Evolutionary conservation across 2,329 filamentous ascomycete genomes (phyloP).

Genomic region (Xylaria sp.): DNA sequence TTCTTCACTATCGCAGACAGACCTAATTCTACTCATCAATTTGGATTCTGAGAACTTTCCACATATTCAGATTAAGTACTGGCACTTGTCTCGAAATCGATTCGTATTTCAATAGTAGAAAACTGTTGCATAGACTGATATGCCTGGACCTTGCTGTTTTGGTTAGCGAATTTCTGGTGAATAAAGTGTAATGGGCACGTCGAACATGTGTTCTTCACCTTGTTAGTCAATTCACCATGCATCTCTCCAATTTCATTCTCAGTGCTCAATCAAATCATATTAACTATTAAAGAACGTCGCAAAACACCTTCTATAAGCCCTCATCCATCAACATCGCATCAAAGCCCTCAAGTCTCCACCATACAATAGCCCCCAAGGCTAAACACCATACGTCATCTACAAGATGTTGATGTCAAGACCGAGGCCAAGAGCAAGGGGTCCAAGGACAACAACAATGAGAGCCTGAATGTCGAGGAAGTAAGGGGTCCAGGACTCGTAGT

Average conservation of each 20-base stretch:
- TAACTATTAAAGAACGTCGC: constrained; percentile 25
- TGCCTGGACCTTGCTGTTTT: too few relatives aligned
- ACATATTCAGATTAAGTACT: too few relatives aligned
- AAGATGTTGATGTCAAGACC: neutral
- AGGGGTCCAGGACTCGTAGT: constrained; percentile 9
- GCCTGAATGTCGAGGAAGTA: constrained; percentile 26
- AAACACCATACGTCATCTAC: constrained; percentile 24
- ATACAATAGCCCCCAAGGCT: neutral
- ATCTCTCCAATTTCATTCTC: neutral
- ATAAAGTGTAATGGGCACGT: too few relatives aligned
- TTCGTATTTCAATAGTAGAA: neutral
- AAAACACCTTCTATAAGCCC: constrained; percentile 1
- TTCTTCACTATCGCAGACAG: too few relatives aligned
- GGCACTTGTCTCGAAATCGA: neutral
- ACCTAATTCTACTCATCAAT: neutral
- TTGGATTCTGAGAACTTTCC: neutral
- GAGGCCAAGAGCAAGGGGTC: neutral
- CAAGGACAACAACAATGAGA: constrained; percentile 24
- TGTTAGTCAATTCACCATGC: too few relatives aligned
- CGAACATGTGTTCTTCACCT: too few relatives aligned
- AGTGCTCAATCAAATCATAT: constrained; percentile 17
- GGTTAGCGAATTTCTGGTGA: too few relatives aligned
- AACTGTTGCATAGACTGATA: neutral
- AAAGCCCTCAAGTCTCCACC: neutral
- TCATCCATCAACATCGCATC: neutral